These are phyloP conservation scores for Rhinocladiella mackenziei DNA, from an alignment of 2,329 filamentous ascomycete genomes.

Conservation along the genomic window DNA sequence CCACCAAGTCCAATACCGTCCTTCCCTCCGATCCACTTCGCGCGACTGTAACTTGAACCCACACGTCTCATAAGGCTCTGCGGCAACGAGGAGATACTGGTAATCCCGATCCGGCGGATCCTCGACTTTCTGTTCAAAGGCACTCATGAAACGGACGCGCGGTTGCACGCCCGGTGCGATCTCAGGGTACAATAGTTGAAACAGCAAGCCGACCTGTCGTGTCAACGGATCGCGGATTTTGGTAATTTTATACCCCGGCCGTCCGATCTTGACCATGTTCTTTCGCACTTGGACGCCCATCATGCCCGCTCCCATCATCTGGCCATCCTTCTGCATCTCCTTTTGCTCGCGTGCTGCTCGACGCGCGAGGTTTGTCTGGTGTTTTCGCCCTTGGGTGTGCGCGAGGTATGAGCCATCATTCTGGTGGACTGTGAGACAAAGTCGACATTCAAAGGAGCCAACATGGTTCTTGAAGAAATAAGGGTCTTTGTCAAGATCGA, in stretches of 20 bases:
- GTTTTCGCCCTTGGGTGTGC: conserved; percentile 96
- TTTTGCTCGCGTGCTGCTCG: conserved; percentile 94
- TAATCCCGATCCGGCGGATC: conserved; percentile 86
- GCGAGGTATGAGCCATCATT: conserved; percentile 99
- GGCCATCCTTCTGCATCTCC: conserved; percentile 67
- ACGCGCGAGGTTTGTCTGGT: conserved; percentile 95
- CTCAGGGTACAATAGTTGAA: conserved; percentile 94
- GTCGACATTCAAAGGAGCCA: conserved; percentile 93
- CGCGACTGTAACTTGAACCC: conserved; percentile 92
- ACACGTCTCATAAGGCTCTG: conserved; percentile 97
- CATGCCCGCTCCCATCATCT: conserved; percentile 67
- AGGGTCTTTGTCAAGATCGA: conserved; percentile 98
- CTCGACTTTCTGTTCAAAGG: conserved; percentile 92
- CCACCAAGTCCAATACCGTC: conserved; percentile 89
- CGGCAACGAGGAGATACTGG: conserved; percentile 91
- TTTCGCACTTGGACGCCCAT: conserved; percentile 68
- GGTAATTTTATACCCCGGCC: conserved; percentile 96
- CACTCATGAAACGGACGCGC: conserved; percentile 93
- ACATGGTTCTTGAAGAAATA: conserved; percentile 99
- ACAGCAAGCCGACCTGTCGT: conserved; percentile 83
- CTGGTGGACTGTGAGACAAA: conserved; percentile 95
- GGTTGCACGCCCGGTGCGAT: conserved; percentile 71
- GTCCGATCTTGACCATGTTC: conserved; percentile 89
- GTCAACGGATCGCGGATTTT: conserved; percentile 89
- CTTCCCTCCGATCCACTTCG: conserved; percentile 86